These are phyloP conservation scores for Globisporangium iwayamae DNA, from an alignment of 352 stramenopile species.

Conservation along the genomic window DNA sequence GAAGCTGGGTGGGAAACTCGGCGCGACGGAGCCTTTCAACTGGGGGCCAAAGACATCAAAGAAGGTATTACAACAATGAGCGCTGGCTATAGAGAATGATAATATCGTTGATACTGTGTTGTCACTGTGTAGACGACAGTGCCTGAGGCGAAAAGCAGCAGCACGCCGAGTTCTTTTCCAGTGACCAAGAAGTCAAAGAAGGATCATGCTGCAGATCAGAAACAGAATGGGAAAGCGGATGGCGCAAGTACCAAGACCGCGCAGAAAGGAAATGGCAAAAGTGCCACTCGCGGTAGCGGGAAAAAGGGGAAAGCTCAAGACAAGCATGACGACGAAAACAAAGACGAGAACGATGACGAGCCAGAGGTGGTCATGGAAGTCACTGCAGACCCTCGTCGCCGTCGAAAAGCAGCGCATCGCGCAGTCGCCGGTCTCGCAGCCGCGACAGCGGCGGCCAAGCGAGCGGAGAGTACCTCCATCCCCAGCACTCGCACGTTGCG, in stretches of 20 bases:
- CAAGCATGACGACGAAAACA: slow-evolving; percentile 5
- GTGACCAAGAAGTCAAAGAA: slow-evolving; percentile 1
- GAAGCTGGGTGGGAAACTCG: slow-evolving; percentile 44
- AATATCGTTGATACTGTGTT: not conserved
- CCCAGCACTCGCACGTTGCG: slow-evolving; percentile 32
- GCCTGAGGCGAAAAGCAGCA: not conserved
- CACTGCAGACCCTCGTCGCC: slow-evolving; percentile 25
- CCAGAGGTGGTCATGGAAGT: slow-evolving; percentile 23
- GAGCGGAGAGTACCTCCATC: slow-evolving; percentile 16
- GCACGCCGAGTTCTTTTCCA: not conserved
- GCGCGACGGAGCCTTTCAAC: slow-evolving; percentile 33
- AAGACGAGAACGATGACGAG: slow-evolving; percentile 23
- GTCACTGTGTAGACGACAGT: not conserved
- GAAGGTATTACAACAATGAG: not conserved
- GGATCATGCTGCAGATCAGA: not conserved
- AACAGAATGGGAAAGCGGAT: slow-evolving; percentile 2
- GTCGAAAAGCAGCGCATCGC: slow-evolving; percentile 51
- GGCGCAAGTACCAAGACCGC: not conserved
- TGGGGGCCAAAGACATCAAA: slow-evolving; percentile 29
- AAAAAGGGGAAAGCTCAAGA: slow-evolving; percentile 3
- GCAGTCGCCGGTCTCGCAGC: slow-evolving; percentile 58
- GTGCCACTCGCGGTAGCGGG: not conserved
- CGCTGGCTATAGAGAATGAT: not conserved
- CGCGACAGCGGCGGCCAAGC: slow-evolving; percentile 48
- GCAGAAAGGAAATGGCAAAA: not conserved